Base-by-base conservation (phyloP, 495 filamentous ascomycete genomes). In the Aspergillus cristatus region DNA sequence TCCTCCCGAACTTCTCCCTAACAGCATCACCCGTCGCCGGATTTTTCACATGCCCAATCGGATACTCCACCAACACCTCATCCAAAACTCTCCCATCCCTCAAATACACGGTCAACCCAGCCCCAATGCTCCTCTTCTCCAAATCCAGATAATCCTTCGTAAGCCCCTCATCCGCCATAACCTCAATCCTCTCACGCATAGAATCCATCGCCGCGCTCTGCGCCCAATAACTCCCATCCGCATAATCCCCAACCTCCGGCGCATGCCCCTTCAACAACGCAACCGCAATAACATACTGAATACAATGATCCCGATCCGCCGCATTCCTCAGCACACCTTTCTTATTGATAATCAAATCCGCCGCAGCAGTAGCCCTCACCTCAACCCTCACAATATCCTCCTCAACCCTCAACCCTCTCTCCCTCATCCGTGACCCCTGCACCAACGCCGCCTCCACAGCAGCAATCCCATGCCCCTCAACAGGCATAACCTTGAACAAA, bases 21-120 rank as follows among this genome's bases (percentile, higher is more conserved):
- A 90, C 79, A 42, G 81, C 69, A 28, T 77, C 78, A 55, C 84
- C 81, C 35, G 86, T 87, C 63, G 84, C 79, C 35, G 82, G 72
- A 40, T 84, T 69, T 41, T 82, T 65, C 40, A 71, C 75, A 66
- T 91, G 86, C 34, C 87, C 87, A 29, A 89, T 67, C 4, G 87
- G 87, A 33, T 83, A 86, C 58, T 93, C 83, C 14, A 94, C 73
- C 6, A 84, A 72, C 29, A 87, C 75, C 57, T 94, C 86, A 7
- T 80, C 72, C 15, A 90, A 64, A 16, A 77, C 62, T 3, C 40
- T 31, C 8, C 58, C 50, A 48, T 54, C 35, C 7, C 34, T 26
- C 5, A 67, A 35, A 18, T 41, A 12, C 4, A 67, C 32, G 1
- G 41, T 50, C n/a, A 64, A 31, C 0, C 48, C 62, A 35, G 43